Base-by-base conservation (phyloP, 306 rosid species). In the Pueraria montana region DNA sequence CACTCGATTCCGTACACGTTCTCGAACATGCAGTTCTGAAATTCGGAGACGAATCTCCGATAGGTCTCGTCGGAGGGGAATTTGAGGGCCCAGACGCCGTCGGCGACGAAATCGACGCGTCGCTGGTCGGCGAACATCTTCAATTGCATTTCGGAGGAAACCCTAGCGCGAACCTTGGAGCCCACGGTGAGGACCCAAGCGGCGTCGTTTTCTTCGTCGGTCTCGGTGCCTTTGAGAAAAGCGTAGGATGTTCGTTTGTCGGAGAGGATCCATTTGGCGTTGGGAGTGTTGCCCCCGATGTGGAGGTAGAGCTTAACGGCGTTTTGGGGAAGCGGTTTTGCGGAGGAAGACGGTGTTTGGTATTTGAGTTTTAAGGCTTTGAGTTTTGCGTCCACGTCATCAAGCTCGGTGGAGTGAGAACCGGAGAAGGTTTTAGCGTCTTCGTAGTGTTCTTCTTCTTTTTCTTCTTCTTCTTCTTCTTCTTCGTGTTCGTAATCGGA, bases 301-400 rank as follows among this genome's bases (percentile, higher is more conserved):
- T 95, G 97, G 59, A 95, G 98, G 88, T 93, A 95, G 62, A 93
- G 97, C 83, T 91, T 95, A 40, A 91, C 97, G 26, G 93, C 83
- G 82, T 95, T 95, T 45, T 34, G 83, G 11, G 88, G 63, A 38
- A 71, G 87, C 11, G 59, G 2, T 5, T 78, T 63, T 32, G n/a
- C 46, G 50, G 80, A 62, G 12, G 89, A 80, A 36, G 92, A 75
- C 0, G 91, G 66, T 1, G 88, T 53, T 1, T 73, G 82, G 74
- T 95, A 95, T 77, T 93, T 95, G 63, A 95, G 94, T 81, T 95
- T 90, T 3, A 95, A 78, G 16, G 91, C 91, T 77, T 87, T 88
- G 76, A 95, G 97, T 84, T 68, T 95, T 6, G 91, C 90, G 43
- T 91, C 97, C 40, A 95, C 89, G 50, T 93, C 97, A 4, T 82